These are phyloP conservation scores for Orbilia ellipsospora DNA, from an alignment of 2,329 filamentous ascomycete genomes.

Conservation along the genomic window DNA sequence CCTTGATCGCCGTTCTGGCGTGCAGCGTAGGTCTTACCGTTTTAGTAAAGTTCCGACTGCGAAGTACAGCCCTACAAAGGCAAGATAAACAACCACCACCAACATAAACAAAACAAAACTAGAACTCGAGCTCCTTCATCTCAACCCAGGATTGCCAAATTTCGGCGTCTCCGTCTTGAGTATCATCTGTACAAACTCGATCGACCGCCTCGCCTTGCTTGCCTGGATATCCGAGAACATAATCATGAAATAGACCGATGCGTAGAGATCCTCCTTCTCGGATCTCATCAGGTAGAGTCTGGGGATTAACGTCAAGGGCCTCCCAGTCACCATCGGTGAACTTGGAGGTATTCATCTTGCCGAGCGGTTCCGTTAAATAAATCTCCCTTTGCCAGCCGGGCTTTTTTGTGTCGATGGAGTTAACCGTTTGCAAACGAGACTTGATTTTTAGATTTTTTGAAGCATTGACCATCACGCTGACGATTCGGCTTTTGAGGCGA, in stretches of 20 bases:
- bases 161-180: background rate
- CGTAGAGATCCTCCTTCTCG: too few species aligned
- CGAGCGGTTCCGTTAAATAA: background rate
- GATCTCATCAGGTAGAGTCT: too few species aligned
- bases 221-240: too few species aligned
- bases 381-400: constrained; percentile 14
- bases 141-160: constrained; percentile 21
- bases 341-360: background rate
- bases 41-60: too few species aligned
- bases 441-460: background rate
- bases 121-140: background rate
- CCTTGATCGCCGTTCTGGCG: too few species aligned
- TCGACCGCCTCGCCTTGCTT: background rate
- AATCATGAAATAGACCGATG: too few species aligned
- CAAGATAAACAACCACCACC: too few species aligned
- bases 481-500: background rate
- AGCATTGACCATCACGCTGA: background rate
- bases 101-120: too few species aligned
- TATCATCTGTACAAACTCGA: background rate
- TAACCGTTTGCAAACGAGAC: background rate
- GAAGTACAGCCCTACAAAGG: too few species aligned
- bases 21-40: too few species aligned
- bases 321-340: background rate
- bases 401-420: background rate
- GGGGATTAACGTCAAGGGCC: too few species aligned